phyloP scores from a whole-genome alignment of 2,329 filamentous ascomycete species.

The Cryphonectria japonica region DNA sequence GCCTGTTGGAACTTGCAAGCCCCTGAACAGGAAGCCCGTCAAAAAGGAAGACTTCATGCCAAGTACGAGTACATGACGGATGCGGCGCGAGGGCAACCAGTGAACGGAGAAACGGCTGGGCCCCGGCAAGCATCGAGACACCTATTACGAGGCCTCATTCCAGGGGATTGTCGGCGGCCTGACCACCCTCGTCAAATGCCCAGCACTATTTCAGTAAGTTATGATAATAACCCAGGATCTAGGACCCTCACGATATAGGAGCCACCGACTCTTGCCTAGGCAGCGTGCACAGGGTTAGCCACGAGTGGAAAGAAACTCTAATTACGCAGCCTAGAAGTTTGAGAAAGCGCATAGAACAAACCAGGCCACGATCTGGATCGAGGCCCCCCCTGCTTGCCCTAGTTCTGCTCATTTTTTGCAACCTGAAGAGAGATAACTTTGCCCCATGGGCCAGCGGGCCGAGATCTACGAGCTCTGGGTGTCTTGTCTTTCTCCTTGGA shows the following conservation, averaged over 20 bases:
- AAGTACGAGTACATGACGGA: background rate
- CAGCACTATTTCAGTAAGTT: background rate
- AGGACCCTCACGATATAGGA: background rate
- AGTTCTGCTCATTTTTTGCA: background rate
- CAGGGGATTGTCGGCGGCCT: background rate
- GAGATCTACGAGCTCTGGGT: background rate
- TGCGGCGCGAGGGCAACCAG: background rate
- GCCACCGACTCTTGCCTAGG: background rate
- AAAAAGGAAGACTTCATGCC: background rate
- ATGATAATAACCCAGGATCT: background rate
- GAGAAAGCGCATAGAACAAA: no score
- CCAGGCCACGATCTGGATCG: no score
- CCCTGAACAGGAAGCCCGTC: background rate
- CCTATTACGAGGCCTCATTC: background rate
- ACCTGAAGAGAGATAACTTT: constrained; percentile 21
- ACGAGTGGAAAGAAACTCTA: background rate
- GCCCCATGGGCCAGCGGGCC: constrained; percentile 4
- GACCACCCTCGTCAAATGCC: background rate
- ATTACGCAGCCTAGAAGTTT: background rate
- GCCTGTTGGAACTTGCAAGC: background rate
- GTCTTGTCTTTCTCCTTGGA: background rate
- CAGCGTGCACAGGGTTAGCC: background rate
- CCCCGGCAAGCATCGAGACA: background rate
- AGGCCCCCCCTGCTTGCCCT: background rate
- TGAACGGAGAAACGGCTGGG: background rate